Conservation (phyloP, 257 asterid species). For the Echites panduratus region DNA sequence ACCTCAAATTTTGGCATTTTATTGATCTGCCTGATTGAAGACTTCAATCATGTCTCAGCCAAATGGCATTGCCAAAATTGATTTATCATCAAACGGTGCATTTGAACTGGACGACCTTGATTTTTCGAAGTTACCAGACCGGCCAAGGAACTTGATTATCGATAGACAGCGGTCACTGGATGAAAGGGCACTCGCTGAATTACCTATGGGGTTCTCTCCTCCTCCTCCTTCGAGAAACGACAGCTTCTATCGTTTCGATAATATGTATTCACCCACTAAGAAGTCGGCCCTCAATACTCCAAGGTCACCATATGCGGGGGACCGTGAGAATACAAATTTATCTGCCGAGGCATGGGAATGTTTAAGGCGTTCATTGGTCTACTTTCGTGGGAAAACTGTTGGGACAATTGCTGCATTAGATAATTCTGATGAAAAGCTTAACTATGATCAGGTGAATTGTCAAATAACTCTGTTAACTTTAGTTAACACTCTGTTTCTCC, state of each 20-base stretch:
- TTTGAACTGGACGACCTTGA: conserved; percentile 50
- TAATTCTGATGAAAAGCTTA: conserved; percentile 73
- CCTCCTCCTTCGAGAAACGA: conserved; percentile 54
- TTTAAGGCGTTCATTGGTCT: conserved; percentile 58
- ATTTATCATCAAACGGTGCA: conserved; percentile 19
- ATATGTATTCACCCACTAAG: conserved; percentile 40
- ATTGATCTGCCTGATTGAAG: neutral
- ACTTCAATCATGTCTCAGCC: conserved; percentile 39
- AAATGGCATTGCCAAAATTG: conserved; percentile 32
- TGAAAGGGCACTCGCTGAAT: conserved; percentile 52
- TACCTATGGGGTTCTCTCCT: conserved; percentile 46
- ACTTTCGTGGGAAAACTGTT: conserved; percentile 74
- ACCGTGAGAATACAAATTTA: conserved; percentile 35
- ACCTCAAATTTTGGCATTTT: neutral
- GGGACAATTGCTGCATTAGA: conserved; percentile 86
- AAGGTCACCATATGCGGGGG: conserved; percentile 36
- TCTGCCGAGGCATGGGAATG: conserved; percentile 73
- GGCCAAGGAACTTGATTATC: conserved; percentile 44
- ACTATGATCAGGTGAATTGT: conserved; percentile 72
- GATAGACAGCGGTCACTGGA: conserved; percentile 65
- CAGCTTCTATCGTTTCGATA: conserved; percentile 30
- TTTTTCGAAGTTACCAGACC: conserved; percentile 40
- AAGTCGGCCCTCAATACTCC: conserved; percentile 63
- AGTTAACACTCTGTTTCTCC: neutral
- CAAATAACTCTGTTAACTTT: neutral